These are phyloP conservation scores for Solanum appendiculatum DNA, from an alignment of 257 asterid genomes.

Conservation along the genomic window DNA sequence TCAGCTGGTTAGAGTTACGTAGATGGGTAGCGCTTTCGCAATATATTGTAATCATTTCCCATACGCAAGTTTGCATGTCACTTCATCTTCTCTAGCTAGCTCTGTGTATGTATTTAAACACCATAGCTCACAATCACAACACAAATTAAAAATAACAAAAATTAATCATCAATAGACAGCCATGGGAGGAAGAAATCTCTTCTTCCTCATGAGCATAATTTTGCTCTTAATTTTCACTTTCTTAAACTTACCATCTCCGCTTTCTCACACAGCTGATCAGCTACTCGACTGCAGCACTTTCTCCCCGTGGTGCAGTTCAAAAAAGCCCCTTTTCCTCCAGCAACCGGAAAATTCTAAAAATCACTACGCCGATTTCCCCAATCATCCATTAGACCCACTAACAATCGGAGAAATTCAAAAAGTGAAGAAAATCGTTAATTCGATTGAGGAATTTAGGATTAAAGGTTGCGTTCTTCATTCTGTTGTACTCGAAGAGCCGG, in stretches of 20 bases:
- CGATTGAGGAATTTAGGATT: slow-evolving; percentile 25
- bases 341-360: slow-evolving; percentile 10
- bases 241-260: slow-evolving; percentile 41
- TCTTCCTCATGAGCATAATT: slow-evolving; percentile 29
- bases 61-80: not conserved
- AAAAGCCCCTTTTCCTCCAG: slow-evolving; percentile 27
- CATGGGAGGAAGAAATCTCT: slow-evolving; percentile 43
- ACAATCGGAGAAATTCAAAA: slow-evolving; percentile 46
- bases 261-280: slow-evolving; percentile 16
- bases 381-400: slow-evolving; percentile 89
- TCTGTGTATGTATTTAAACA: not conserved
- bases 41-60: not conserved
- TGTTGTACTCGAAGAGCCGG: slow-evolving; percentile 69
- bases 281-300: slow-evolving; percentile 30
- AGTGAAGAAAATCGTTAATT: slow-evolving; percentile 23
- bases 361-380: slow-evolving; percentile 47
- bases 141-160: not conserved
- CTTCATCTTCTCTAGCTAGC: not conserved
- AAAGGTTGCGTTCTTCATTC: slow-evolving; percentile 60
- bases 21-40: too few species aligned
- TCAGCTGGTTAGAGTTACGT: too few species aligned
- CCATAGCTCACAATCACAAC: not conserved
- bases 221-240: slow-evolving; percentile 43
- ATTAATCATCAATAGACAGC: not conserved
- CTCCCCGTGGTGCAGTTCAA: slow-evolving; percentile 52